Conservation (phyloP, 305 asterid genomes). For the Fraxinus dipetala region DNA sequence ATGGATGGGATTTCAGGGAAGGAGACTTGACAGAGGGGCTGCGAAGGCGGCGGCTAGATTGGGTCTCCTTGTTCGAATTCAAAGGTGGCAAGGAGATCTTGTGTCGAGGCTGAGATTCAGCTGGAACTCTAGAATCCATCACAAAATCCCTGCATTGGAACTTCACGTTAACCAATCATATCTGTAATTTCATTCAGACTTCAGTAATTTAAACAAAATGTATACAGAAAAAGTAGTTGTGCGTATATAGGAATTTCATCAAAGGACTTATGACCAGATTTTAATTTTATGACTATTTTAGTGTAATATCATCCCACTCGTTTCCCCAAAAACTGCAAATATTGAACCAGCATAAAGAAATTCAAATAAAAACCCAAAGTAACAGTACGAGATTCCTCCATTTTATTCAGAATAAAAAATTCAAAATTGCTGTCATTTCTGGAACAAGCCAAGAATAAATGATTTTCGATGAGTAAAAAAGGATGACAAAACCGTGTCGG, state of each 20-base stretch:
- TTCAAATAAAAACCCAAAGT: neutral
- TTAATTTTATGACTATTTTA: neutral
- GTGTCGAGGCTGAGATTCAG: constrained; percentile 62
- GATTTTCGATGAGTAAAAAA: neutral
- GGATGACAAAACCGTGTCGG: neutral
- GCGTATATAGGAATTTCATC: neutral
- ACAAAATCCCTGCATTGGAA: neutral
- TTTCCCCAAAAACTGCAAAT: neutral
- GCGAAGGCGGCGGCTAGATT: constrained; percentile 38
- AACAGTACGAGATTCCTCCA: neutral
- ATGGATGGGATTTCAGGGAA: constrained; percentile 36
- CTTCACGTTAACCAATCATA: neutral
- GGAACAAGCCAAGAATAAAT: neutral
- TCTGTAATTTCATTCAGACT: neutral
- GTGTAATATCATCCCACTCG: neutral
- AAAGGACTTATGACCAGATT: neutral
- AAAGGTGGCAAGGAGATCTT: constrained; percentile 54
- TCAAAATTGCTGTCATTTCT: neutral
- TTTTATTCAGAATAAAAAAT: neutral
- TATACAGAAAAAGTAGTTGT: neutral
- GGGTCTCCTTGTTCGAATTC: constrained; percentile 52
- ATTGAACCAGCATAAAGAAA: neutral
- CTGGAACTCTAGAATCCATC: constrained; percentile 59
- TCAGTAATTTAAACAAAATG: neutral
- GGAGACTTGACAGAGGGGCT: constrained; percentile 51